Evolutionary conservation across 2,329 filamentous ascomycete species (phyloP), one percentile per base, ranked within the genome.

Genomic region (Neocucurbitaria cava): DNA sequence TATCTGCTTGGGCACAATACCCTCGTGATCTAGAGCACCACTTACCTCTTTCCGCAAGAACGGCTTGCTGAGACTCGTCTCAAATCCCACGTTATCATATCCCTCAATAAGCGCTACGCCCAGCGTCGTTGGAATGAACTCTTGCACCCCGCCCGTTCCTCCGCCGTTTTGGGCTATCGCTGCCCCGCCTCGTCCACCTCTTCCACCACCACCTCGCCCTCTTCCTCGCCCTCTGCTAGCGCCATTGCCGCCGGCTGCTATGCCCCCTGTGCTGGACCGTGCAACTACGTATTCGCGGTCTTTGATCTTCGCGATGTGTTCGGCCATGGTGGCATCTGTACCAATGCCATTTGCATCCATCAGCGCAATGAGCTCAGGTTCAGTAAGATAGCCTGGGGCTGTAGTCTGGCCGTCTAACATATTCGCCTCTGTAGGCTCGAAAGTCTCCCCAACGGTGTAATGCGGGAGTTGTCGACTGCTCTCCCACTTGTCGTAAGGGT

Each of bases 281-380:
- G 89, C 88, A 52, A 87, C 85, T 45, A 92, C 94, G 69, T 99
- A 99, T 65, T 93, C 84, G 55, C 95, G 83, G 54, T 93, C 87
- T 75, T 98, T 92, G 66, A 99, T 96, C 76, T 94, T 99, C 54
- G 91, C 87, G 68, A 99, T 99, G 72, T 99, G 95, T 68, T 99
- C 95, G 0, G 95, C 95, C 95, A 99, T 99, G 1, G 95, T 99
- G 6, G 95, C 95, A 78, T 99, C 95, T 9, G 95, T 99, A 11
- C 95, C 95, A 61, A 99, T 99, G 2, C 95, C 95, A 72, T 99
- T 99, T 40, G 92, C 93, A 78, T 99, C 95, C 95, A 99, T 99
- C 10, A 99, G 84, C 3, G 89, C 90, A 71, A 99, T 96, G 23
- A 99, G 82, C 72, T 99, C 95, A 0, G 95, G 93, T 73, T 99